phyloP scores from a whole-genome alignment of 169 alveolate genomes.

The Miamiensis avidus region DNA sequence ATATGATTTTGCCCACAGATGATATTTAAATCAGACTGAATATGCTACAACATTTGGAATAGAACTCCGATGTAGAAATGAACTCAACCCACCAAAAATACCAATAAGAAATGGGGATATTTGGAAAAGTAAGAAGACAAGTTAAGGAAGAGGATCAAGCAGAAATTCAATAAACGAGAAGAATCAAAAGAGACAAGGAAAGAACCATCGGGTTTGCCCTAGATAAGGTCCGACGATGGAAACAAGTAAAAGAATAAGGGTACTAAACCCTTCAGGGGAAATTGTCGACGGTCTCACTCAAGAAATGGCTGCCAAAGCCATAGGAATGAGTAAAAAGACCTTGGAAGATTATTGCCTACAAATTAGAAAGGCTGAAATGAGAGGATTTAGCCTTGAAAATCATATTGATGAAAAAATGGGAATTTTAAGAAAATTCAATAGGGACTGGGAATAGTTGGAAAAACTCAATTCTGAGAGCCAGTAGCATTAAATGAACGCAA shows the following conservation, averaged over 20 bases:
- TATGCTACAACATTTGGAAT: too few species aligned
- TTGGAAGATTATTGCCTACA: background rate
- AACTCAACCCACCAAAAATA: too few species aligned
- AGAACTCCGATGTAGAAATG: too few species aligned
- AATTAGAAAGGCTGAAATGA: background rate
- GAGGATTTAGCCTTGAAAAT: background rate
- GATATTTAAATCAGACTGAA: too few species aligned
- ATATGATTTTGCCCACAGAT: too few species aligned
- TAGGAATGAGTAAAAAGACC: background rate
- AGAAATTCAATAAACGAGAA: too few species aligned
- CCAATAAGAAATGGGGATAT: too few species aligned
- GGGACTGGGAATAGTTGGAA: background rate
- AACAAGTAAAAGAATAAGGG: background rate
- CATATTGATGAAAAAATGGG: background rate
- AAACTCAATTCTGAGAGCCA: background rate
- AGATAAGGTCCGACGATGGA: background rate
- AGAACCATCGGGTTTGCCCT: background rate
- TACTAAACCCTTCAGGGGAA: background rate
- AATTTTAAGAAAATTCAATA: background rate
- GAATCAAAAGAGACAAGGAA: background rate
- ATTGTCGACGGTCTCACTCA: background rate
- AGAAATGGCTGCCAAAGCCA: background rate
- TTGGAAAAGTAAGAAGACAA: background rate
- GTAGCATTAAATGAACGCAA: background rate
- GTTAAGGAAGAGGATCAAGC: background rate